Base-by-base conservation (phyloP, 768 basidiomycete species). In the Calvatia gigantea region DNA sequence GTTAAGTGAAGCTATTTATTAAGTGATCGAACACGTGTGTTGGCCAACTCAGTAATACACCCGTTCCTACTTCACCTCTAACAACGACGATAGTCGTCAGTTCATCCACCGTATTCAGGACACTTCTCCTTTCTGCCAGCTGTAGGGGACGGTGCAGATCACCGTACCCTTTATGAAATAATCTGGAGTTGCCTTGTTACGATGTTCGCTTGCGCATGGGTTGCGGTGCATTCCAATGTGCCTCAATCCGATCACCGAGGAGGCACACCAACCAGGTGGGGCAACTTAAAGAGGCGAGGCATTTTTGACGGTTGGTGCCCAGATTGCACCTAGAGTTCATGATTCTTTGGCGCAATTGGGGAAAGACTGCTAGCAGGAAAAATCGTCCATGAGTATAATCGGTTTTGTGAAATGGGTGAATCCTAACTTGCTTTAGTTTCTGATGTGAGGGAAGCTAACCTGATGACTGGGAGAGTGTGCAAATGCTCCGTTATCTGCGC, bases 201-300 rank as follows among this genome's bases (percentile, higher is more conserved):
- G 1, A 51, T 61, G 23, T 63, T 66, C 23, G 54, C 60, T 2
- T 64, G 60, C 35, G 58, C 63, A 3, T 63, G 65, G 65, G 54
- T 62, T 12, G 52, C 65, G 0, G 27, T 64, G 11, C 64, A 63
- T 42, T 58, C 57, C 0, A 64, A 60, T 17, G 35, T 64, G 6
- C 62, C 62, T 31, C 31, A 12, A 6, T 32, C 31, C 9, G 2
- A 3, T 32, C 31, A 33, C 9, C 11, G n/a, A 17, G 21, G 31
- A 47, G 17, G 47, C 27, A 48, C n/a, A n/a, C n/a, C n/a, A n/a
- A n/a, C n/a, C n/a, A 41, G 14, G 11, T 57, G n/a, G 17, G 11
- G 4, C 14, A 23, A 25, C 32, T 27, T 41, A 9, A 32, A 7
- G 35, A 51, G 14, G 14, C 19, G 11, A 28, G 39, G 3, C 25